Percentiles rank a stretch among this genome's conserved stretches.
Conservation (phyloP, 2,329 filamentous ascomycete genomes). For the Colletotrichum sp. region DNA sequence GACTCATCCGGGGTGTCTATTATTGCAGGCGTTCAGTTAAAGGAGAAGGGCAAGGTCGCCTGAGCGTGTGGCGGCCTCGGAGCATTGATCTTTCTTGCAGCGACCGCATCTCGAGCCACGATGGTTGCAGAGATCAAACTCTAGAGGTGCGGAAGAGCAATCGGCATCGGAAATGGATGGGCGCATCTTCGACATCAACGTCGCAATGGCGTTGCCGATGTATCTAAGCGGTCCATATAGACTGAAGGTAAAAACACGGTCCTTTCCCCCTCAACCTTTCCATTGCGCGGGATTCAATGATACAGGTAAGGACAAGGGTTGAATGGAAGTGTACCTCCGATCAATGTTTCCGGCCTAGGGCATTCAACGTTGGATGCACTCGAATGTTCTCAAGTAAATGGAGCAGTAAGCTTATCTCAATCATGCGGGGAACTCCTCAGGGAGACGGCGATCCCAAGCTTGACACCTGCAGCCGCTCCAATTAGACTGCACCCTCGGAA, state of each 20-base stretch:
- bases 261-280: background rate
- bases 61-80: background rate
- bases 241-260: background rate
- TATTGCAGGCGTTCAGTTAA: too few relatives aligned
- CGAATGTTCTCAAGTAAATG: background rate
- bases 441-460: background rate
- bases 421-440: background rate
- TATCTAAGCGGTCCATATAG: background rate
- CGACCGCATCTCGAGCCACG: background rate
- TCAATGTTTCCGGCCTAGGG: background rate
- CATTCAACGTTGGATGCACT: fast-evolving
- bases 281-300: background rate
- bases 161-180: background rate
- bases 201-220: background rate
- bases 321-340: background rate
- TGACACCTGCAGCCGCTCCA: background rate
- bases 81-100: fast-evolving
- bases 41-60: fast-evolving
- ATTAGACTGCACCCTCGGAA: background rate
- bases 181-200: background rate
- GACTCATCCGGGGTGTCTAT: too few relatives aligned
- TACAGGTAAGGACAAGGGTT: background rate
- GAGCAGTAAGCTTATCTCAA: background rate
- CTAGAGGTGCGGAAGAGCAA: background rate
- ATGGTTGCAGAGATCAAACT: background rate